Percentiles rank a stretch among this genome's conserved stretches.
Conservation (phyloP, 1,284 basidiomycete species). For the Termitomyces sp. region DNA sequence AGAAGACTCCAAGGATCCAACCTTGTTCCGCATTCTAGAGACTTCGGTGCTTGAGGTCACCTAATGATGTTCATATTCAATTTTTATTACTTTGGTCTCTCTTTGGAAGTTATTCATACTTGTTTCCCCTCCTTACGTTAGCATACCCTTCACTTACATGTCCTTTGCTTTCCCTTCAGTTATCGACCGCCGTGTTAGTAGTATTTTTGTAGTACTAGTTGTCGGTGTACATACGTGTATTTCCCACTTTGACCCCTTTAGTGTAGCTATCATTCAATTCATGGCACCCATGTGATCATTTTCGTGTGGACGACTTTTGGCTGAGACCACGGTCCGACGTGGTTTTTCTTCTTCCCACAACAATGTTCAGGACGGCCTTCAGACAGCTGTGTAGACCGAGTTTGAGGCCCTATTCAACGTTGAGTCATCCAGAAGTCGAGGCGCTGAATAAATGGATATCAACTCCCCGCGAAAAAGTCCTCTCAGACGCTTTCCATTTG, state of each 20-base stretch:
- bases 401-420: conserved; percentile 16
- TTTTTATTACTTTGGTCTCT: not conserved
- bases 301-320: not conserved
- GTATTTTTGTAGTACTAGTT: conserved; percentile 9
- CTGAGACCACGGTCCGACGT: not conserved
- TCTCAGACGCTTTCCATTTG: conserved; percentile 41
- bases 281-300: not conserved
- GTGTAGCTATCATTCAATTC: not conserved
- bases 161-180: conserved; percentile 1
- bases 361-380: conserved; percentile 14
- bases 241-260: not conserved
- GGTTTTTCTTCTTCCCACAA: not conserved
- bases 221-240: conserved; percentile 4
- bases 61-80: conserved; percentile 22
- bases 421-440: conserved; percentile 10
- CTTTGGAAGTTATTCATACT: conserved; percentile 8
- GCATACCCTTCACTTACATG: conserved; percentile 9
- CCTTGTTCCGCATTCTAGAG: conserved; percentile 71
- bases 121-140: conserved; percentile 6
- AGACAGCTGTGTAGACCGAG: conserved; percentile 5
- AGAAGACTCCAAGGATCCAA: conserved; percentile 67
- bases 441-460: conserved; percentile 49
- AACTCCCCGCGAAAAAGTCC: conserved; percentile 35
- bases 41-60: conserved; percentile 69
- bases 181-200: not conserved